These are phyloP conservation scores for Phytophthora chlamydospora DNA, from an alignment of 352 stramenopile genomes.

Conservation along the genomic window DNA sequence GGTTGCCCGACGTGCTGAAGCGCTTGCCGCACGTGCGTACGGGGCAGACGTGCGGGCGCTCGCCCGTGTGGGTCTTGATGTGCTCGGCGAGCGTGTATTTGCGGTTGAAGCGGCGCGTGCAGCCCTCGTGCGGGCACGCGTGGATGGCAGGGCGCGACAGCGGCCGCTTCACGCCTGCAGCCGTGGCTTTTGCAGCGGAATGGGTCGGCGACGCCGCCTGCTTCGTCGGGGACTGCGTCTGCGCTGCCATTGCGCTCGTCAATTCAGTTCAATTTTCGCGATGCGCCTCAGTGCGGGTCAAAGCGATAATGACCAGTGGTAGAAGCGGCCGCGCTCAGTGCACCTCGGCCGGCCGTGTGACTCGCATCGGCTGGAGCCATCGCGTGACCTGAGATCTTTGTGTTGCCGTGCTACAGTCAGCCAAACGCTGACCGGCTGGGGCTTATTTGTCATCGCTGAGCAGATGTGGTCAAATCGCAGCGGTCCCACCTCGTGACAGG, in stretches of 20 bases:
- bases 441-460: background rate
- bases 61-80: conserved; percentile 30
- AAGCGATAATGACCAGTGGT: conserved; percentile 33
- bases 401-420: conserved; percentile 16
- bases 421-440: conserved; percentile 10
- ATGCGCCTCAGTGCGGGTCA: conserved; percentile 4
- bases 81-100: conserved; percentile 47
- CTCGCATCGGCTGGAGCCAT: conserved; percentile 27
- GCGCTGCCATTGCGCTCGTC: conserved; percentile 13
- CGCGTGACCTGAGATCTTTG: conserved; percentile 39
- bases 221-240: conserved; percentile 14
- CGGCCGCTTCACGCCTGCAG: conserved; percentile 18
- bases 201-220: conserved; percentile 9
- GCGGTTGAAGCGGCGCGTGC: conserved; percentile 30
- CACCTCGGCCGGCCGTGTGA: conserved; percentile 31
- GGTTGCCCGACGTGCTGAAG: conserved; percentile 54
- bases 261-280: background rate
- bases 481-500: conserved; percentile 24
- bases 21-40: conserved; percentile 41
- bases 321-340: conserved; percentile 13
- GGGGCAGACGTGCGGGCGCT: conserved; percentile 33
- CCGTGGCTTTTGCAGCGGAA: background rate
- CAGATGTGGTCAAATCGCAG: background rate
- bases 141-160: conserved; percentile 26
- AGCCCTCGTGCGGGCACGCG: conserved; percentile 33